phyloP scores from a whole-genome alignment of 2,329 filamentous ascomycete species.

The Fusarium devonianum region DNA sequence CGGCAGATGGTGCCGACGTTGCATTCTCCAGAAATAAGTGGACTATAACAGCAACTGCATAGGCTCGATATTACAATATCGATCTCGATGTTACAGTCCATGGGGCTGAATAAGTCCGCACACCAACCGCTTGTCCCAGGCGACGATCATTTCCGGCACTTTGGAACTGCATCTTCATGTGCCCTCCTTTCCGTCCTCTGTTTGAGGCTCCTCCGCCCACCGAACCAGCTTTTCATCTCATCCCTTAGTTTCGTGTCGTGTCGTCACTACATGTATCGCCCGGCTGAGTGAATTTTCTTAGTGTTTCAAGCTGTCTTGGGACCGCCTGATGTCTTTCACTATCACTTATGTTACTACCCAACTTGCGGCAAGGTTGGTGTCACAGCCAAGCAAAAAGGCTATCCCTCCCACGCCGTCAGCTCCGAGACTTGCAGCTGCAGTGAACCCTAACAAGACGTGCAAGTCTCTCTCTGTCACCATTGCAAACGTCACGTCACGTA shows the following conservation, averaged over 20 bases:
- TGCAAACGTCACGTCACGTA: conserved; percentile 6
- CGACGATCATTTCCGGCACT: conserved; percentile 11
- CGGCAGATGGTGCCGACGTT: conserved; percentile 27
- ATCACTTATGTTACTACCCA: conserved; percentile 5
- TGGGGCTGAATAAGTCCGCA: background rate
- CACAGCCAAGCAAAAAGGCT: conserved; percentile 5
- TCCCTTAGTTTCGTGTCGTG: conserved; percentile 8
- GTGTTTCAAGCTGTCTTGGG: background rate
- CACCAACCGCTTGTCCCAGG: background rate
- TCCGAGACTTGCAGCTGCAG: conserved; percentile 28
- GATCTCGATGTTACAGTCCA: conserved; percentile 3
- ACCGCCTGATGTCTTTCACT: conserved; percentile 7
- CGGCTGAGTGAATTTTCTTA: background rate
- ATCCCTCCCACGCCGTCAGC: conserved; percentile 21
- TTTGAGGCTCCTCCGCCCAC: conserved; percentile 1
- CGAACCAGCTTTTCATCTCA: background rate
- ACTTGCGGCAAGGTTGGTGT: too few relatives aligned
- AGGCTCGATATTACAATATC: conserved; percentile 12
- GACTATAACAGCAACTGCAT: conserved; percentile 9
- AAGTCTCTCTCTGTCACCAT: conserved; percentile 10
- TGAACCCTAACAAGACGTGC: conserved; percentile 20
- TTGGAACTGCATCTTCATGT: background rate
- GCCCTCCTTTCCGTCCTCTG: too few relatives aligned
- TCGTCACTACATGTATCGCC: conserved; percentile 7
- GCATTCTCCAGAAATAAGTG: conserved; percentile 18